These are phyloP conservation scores for Petasospora fabianii DNA, from an alignment of 1,139 yeast genomes.

Conservation along the genomic window DNA sequence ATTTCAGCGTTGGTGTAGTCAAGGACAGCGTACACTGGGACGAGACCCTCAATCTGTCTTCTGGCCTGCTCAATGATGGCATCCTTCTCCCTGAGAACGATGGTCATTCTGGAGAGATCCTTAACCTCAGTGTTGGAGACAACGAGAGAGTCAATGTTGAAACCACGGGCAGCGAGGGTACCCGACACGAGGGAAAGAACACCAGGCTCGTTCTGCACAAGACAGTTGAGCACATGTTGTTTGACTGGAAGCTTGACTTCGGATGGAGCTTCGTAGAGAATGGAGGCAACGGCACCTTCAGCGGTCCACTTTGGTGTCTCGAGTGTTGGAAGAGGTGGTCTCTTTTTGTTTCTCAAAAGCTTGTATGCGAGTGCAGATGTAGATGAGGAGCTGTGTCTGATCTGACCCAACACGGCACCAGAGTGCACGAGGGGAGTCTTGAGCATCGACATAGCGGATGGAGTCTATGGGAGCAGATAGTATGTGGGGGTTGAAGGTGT, in stretches of 20 bases:
- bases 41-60: slow-evolving; percentile 95
- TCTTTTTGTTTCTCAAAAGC: slow-evolving; percentile 73
- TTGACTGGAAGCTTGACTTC: slow-evolving; percentile 62
- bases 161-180: slow-evolving; percentile 95
- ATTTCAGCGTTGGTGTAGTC: slow-evolving; percentile 90
- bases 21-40: slow-evolving; percentile 96
- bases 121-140: slow-evolving; percentile 96
- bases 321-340: slow-evolving; percentile 92
- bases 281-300: slow-evolving; percentile 91
- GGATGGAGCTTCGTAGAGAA: slow-evolving; percentile 88
- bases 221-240: slow-evolving; percentile 90
- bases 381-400: slow-evolving; percentile 35
- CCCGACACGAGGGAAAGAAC: slow-evolving; percentile 92
- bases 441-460: slow-evolving; percentile 2
- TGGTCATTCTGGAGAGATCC: slow-evolving; percentile 95
- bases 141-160: slow-evolving; percentile 94
- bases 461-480: not conserved
- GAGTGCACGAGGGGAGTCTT: slow-evolving; percentile 10
- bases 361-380: slow-evolving; percentile 97
- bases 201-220: slow-evolving; percentile 98
- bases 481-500: not conserved
- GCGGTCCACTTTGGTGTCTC: slow-evolving; percentile 96
- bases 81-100: slow-evolving; percentile 90
- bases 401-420: slow-evolving; percentile 8
- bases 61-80: slow-evolving; percentile 98